phyloP scores from a whole-genome alignment of 495 filamentous ascomycete genomes.

The Mytilinidion resinicola region DNA sequence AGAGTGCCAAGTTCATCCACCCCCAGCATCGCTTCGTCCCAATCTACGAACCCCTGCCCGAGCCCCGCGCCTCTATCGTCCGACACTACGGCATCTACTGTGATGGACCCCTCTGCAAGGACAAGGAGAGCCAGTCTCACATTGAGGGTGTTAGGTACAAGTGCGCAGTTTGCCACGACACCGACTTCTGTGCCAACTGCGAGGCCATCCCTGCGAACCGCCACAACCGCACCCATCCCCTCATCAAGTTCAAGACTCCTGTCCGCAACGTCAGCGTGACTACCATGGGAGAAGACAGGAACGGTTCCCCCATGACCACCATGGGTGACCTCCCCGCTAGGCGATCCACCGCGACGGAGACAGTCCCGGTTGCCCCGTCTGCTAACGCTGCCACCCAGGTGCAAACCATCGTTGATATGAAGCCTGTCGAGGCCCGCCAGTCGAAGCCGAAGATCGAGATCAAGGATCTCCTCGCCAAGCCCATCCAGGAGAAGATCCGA shows the following conservation, averaged over 20 bases:
- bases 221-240: conserved; percentile 90
- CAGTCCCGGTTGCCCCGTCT: conserved; percentile 41
- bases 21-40: conserved; percentile 84
- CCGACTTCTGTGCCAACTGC: conserved; percentile 92
- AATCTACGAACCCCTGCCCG: conserved; percentile 71
- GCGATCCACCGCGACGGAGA: conserved; percentile 48
- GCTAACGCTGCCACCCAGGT: conserved; percentile 56
- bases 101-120: conserved; percentile 84
- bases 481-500: conserved; percentile 31
- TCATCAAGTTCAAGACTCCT: conserved; percentile 95
- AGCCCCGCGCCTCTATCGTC: conserved; percentile 37
- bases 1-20: conserved; percentile 60
- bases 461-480: conserved; percentile 33
- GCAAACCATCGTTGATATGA: conserved; percentile 65
- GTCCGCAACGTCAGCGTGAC: conserved; percentile 85
- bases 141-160: conserved; percentile 89
- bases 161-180: conserved; percentile 94
- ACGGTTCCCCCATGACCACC: conserved; percentile 51
- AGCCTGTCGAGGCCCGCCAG: conserved; percentile 46
- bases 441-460: conserved; percentile 35
- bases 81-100: conserved; percentile 84
- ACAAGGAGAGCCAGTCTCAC: conserved; percentile 51
- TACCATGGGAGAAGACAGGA: conserved; percentile 68
- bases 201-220: conserved; percentile 76
- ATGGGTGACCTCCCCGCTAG: conserved; percentile 57